Conservation (phyloP, 257 asterid species). For the Datura wrightii region DNA sequence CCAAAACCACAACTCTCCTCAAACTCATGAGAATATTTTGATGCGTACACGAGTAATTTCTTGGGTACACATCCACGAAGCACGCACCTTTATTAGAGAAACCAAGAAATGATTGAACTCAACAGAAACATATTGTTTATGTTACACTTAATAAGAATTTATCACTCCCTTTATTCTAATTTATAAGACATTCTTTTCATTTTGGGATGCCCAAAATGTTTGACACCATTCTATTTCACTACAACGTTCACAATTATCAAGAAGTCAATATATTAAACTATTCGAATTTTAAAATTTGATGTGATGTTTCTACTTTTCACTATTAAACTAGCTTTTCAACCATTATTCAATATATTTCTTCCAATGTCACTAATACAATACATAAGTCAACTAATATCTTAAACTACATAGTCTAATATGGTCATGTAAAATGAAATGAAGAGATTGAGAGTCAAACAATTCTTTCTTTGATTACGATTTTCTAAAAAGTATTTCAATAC, state of each 20-base stretch:
- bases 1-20: slow-evolving; percentile 96
- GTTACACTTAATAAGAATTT: not conserved
- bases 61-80: slow-evolving; percentile 99
- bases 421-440: not conserved
- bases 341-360: not conserved
- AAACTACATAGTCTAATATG: not conserved
- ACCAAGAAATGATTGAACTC: slow-evolving; percentile 20
- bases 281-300: not conserved
- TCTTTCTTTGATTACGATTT: not conserved
- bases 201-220: slow-evolving; percentile 6
- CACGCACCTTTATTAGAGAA: slow-evolving; percentile 73
- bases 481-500: not conserved
- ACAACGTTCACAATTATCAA: not conserved
- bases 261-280: slow-evolving; percentile 13
- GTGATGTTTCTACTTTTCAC: not conserved
- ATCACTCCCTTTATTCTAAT: not conserved
- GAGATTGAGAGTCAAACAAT: not conserved
- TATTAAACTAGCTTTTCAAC: slow-evolving; percentile 4
- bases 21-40: slow-evolving; percentile 91
- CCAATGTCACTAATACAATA: not conserved
- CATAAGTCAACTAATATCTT: not conserved
- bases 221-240: not conserved
- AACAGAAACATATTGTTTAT: not conserved
- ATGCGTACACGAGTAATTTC: slow-evolving; percentile 90
- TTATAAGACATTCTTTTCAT: not conserved